Evolutionary conservation across 129 eudicot genomes (phyloP).

Genomic region (Ambrosia trifida): DNA sequence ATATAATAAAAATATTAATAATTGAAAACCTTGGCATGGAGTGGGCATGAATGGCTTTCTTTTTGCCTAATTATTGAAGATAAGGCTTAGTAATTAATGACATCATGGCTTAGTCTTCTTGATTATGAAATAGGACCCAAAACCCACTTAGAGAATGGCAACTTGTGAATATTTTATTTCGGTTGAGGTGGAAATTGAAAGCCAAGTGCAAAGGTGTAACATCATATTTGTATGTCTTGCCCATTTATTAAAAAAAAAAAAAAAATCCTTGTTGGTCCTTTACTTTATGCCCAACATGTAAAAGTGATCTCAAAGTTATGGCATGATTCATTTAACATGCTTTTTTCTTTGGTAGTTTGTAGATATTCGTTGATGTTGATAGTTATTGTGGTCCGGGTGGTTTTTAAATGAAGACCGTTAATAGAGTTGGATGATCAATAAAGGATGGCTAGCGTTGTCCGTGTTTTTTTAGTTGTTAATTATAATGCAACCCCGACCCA

Average conservation of each 20-base stretch:
- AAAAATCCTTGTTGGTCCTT: conserved; percentile 28
- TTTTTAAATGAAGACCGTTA: background rate
- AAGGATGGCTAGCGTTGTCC: background rate
- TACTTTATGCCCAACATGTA: conserved; percentile 27
- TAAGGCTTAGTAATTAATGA: conserved; percentile 34
- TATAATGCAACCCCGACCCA: no score
- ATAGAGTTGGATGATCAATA: background rate
- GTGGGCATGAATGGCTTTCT: conserved; percentile 22
- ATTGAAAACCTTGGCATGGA: conserved; percentile 26
- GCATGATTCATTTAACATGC: background rate
- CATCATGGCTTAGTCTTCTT: conserved; percentile 43
- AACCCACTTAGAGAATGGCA: conserved; percentile 36
- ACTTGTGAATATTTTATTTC: conserved; percentile 33
- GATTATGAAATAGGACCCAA: conserved; percentile 38
- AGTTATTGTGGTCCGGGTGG: background rate
- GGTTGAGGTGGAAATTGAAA: conserved; percentile 39
- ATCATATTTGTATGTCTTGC: conserved; percentile 29
- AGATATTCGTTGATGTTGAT: background rate
- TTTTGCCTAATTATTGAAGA: conserved; percentile 31
- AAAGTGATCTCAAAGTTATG: conserved; percentile 13
- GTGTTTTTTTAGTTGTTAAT: background rate
- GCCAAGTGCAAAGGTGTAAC: conserved; percentile 31
- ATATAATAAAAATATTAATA: conserved; percentile 18
- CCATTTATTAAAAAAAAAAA: conserved; percentile 19
- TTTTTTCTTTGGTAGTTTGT: background rate